Percentiles rank a stretch among this genome's conserved stretches.
Evolutionary conservation across 2,329 filamentous ascomycete genomes (phyloP).

Genomic region (Botrytis cinerea): DNA sequence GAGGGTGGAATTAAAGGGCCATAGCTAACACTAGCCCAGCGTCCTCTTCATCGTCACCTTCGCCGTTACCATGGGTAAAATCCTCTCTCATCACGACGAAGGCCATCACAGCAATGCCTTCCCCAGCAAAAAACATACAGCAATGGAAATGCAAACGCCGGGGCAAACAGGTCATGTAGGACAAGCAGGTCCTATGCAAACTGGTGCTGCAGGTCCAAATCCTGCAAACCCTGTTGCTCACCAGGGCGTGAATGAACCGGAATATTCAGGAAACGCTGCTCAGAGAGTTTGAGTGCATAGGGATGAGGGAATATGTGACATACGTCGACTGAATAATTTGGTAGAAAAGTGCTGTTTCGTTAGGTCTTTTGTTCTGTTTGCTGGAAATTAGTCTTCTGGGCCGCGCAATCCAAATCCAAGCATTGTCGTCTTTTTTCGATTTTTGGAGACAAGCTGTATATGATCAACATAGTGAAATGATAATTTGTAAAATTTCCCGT

Average conservation of each 20-base stretch:
- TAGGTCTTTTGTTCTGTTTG: background rate
- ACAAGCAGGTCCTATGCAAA: background rate
- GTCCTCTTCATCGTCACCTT: conserved; percentile 21
- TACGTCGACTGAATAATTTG: too few species aligned
- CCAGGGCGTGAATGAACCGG: background rate
- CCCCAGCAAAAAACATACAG: background rate
- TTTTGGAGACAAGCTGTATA: too few species aligned
- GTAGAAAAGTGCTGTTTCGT: background rate
- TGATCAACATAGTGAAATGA: background rate
- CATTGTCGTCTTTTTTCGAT: background rate
- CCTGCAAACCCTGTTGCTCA: background rate
- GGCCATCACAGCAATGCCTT: background rate
- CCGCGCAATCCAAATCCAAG: conserved; percentile 16
- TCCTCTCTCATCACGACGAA: conserved; percentile 1
- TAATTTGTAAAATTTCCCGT: background rate
- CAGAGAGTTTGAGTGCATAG: background rate
- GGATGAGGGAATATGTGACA: background rate
- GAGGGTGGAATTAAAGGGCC: too few species aligned
- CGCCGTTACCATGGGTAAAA: background rate
- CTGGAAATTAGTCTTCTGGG: background rate
- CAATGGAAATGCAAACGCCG: conserved; percentile 18
- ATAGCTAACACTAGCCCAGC: background rate
- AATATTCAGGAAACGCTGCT: background rate
- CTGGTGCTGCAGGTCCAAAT: background rate
- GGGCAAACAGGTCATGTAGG: background rate